These are phyloP conservation scores for Meira nashicola DNA, from an alignment of 1,284 basidiomycete species.

Conservation along the genomic window DNA sequence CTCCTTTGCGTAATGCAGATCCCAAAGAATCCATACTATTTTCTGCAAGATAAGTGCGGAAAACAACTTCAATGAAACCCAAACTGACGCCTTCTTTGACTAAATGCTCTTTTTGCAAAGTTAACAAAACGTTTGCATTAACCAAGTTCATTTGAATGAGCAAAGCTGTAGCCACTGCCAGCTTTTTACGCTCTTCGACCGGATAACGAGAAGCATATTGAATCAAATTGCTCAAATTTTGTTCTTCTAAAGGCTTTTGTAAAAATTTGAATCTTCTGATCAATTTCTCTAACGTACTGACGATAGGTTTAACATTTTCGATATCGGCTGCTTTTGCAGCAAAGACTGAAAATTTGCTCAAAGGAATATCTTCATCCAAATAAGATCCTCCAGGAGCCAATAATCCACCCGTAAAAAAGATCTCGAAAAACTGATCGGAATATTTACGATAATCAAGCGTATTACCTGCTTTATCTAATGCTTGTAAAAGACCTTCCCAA, in stretches of 20 bases:
- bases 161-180: slow-evolving; percentile 73
- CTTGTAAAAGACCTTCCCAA: slow-evolving; percentile 74
- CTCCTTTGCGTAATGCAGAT: slow-evolving; percentile 66
- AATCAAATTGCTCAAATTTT: slow-evolving; percentile 73
- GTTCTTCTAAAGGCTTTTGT: slow-evolving; percentile 86
- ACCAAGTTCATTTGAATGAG: slow-evolving; percentile 76
- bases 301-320: slow-evolving; percentile 70
- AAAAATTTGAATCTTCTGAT: slow-evolving; percentile 92
- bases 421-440: slow-evolving; percentile 89
- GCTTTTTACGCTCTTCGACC: slow-evolving; percentile 63
- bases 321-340: slow-evolving; percentile 58
- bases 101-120: slow-evolving; percentile 85
- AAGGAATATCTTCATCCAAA: slow-evolving; percentile 75
- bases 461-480: slow-evolving; percentile 79
- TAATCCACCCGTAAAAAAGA: slow-evolving; percentile 79
- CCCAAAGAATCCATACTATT: slow-evolving; percentile 64
- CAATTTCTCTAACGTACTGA: slow-evolving; percentile 89
- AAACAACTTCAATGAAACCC: slow-evolving; percentile 70
- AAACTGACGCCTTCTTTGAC: slow-evolving; percentile 86
- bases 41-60: slow-evolving; percentile 72
- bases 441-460: slow-evolving; percentile 73
- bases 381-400: slow-evolving; percentile 90
- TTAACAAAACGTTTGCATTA: slow-evolving; percentile 69
- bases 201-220: slow-evolving; percentile 69
- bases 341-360: slow-evolving; percentile 76